Base-by-base conservation (phyloP, 2,329 filamentous ascomycete genomes). In the Stromatinia cepivora region DNA sequence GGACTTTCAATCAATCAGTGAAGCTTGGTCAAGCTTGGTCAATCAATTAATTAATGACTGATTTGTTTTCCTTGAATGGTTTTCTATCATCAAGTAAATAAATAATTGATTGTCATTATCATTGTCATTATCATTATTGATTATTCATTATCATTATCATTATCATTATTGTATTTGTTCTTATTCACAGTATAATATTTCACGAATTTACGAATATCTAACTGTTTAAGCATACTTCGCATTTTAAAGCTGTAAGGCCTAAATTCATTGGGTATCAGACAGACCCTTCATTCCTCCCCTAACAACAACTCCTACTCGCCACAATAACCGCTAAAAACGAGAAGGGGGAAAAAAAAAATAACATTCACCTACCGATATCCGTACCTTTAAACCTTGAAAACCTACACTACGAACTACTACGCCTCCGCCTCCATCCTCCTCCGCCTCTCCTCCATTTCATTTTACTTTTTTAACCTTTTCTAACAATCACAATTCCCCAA, bases 371-470 rank as follows among this genome's bases (percentile, higher is more conserved):
- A 42, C 39, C 39, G 39, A 42, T 42, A 57, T 36, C 34, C 56
- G 34, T 39, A 25, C 54, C 54, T 58, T 39, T 36, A 57, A 25
- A 39, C 22, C 22, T 58, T 17, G 31, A 57, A 57, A 57, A 39
- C 10, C 54, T 39, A 10, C 36, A 39, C 22, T 15, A n/a, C 31
- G 5, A 54, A 57, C 34, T 22, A 39, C 54, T 25, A 39, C 56
- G 56, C 31, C 59, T 22, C 59, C 59, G n/a, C 28, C 45, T 62
- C 57, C 57, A 42, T 61, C 39, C 57, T 61, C 57, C 59, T 50
- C 59, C 59, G 11, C 28, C 45, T 62, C 59, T 62, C 45, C 59
- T 50, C 59, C 20, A 62, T 62, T 48, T 62, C 59, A 36, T 62
- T 62, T 62, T n/a, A 22, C 28, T 31, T 34, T 50, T 62, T 61